Conservation (phyloP, 2,329 filamentous ascomycete genomes). For the Ustulina deusta region DNA sequence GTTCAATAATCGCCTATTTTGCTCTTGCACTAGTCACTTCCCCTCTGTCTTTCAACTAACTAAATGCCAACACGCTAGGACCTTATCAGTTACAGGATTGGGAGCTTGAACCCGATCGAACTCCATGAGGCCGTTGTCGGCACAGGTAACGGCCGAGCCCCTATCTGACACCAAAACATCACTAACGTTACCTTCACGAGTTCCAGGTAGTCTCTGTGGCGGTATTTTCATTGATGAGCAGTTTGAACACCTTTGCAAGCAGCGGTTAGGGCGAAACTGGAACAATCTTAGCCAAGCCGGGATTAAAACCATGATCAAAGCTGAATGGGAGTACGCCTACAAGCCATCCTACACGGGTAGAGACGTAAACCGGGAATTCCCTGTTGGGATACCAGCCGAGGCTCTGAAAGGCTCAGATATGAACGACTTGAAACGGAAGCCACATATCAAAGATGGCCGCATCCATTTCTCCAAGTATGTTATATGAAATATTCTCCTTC, state of each 20-base stretch:
- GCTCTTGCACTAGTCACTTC: not conserved
- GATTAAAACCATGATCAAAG: not conserved
- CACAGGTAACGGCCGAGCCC: slow-evolving; percentile 1
- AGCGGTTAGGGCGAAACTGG: not conserved
- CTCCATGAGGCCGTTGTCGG: slow-evolving; percentile 2
- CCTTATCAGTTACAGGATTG: slow-evolving; percentile 13
- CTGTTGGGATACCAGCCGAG: not conserved
- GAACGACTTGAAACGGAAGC: not conserved
- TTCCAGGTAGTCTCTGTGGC: not conserved
- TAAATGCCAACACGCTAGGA: not conserved
- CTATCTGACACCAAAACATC: not conserved
- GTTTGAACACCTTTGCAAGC: slow-evolving; percentile 3
- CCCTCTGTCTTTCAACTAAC: not conserved
- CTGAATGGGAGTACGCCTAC: slow-evolving; percentile 1
- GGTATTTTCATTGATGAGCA: slow-evolving; percentile 7
- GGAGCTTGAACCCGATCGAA: not conserved
- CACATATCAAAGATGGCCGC: not conserved
- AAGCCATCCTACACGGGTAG: slow-evolving; percentile 7
- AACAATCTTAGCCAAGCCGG: not conserved
- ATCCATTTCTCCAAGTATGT: not conserved
- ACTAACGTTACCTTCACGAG: not conserved
- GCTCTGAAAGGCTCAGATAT: not conserved
- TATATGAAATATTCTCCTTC: not conserved
- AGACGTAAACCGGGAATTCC: slow-evolving; percentile 2
- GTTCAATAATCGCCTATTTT: not conserved